phyloP scores from a whole-genome alignment of 495 filamentous ascomycete species.

The Melanomma pulvis-pyrius region DNA sequence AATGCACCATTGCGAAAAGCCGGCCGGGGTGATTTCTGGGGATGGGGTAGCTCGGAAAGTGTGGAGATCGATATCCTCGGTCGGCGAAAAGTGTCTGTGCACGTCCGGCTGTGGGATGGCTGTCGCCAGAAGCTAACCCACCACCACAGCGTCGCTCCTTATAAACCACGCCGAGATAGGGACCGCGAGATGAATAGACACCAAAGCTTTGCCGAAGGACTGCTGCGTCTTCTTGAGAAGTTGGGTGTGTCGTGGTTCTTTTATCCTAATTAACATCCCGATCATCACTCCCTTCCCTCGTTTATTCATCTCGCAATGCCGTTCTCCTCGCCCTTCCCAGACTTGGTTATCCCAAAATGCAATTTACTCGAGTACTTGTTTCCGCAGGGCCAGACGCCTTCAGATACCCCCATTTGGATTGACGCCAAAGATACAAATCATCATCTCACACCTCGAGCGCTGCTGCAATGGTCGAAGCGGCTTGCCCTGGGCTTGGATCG shows the following conservation, averaged over 20 bases:
- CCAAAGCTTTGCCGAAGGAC: not conserved
- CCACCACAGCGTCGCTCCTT: conserved; percentile 4
- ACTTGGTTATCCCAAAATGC: conserved; percentile 48
- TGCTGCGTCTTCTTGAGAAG: not conserved
- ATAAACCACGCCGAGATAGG: conserved; percentile 15
- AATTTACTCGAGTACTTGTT: conserved; percentile 53
- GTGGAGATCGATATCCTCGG: conserved; percentile 40
- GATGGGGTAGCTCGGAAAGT: conserved; percentile 26
- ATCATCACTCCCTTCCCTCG: not conserved
- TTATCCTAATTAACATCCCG: not conserved
- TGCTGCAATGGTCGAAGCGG: conserved; percentile 51
- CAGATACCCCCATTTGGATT: conserved; percentile 51
- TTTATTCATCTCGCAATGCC: conserved; percentile 39
- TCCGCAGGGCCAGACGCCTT: conserved; percentile 44
- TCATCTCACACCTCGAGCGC: conserved; percentile 45
- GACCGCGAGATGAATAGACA: conserved; percentile 12
- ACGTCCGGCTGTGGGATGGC: conserved; percentile 25
- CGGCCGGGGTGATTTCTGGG: not conserved
- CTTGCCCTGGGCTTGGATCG: conserved; percentile 49
- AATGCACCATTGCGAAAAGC: conserved; percentile 15
- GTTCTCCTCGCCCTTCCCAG: conserved; percentile 42
- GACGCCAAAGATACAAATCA: conserved; percentile 46
- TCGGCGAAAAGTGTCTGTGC: conserved; percentile 3
- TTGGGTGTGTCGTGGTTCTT: not conserved
- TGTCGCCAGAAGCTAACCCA: conserved; percentile 16